Evolutionary conservation across 2,329 filamentous ascomycete genomes (phyloP).

Genomic region (Zelopaecilomyces penicillatus): DNA sequence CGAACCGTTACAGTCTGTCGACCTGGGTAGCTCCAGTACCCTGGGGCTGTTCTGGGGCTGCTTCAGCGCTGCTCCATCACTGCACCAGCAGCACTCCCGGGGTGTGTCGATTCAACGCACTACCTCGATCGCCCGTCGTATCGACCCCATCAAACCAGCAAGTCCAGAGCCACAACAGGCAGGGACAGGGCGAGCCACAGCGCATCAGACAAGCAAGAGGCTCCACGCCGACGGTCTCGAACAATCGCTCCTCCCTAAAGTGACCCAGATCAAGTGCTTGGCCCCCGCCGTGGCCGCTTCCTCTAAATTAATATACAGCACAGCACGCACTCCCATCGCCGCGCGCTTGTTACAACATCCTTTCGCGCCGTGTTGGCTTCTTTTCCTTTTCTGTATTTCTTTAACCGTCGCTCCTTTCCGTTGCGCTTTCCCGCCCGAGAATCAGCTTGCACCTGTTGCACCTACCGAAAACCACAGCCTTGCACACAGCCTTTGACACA

Average conservation of each 20-base stretch:
- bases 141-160: slow-evolving; percentile 7
- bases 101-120: slow-evolving; percentile 11
- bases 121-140: slow-evolving; percentile 9
- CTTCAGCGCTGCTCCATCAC: too few relatives aligned
- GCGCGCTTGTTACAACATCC: slow-evolving; percentile 6
- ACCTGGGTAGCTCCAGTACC: too few relatives aligned
- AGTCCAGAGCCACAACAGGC: slow-evolving; percentile 10
- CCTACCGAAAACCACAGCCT: too few relatives aligned
- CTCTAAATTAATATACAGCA: slow-evolving; percentile 10
- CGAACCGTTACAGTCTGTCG: too few relatives aligned
- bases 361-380: slow-evolving; percentile 6
- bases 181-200: neutral
- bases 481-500: too few relatives aligned
- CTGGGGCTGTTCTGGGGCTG: too few relatives aligned
- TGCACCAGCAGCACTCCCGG: neutral
- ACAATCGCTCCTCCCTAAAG: slow-evolving; percentile 6
- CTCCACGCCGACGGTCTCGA: slow-evolving; percentile 11
- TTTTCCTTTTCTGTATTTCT: neutral
- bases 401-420: slow-evolving; percentile 1
- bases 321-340: slow-evolving; percentile 9
- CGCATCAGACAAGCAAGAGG: neutral
- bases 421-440: too few relatives aligned
- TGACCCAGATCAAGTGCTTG: slow-evolving; percentile 8
- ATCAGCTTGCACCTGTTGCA: too few relatives aligned
- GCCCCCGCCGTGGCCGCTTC: slow-evolving; percentile 5